Conservation (phyloP, 345 rosid species). For the Turritis glabra region DNA sequence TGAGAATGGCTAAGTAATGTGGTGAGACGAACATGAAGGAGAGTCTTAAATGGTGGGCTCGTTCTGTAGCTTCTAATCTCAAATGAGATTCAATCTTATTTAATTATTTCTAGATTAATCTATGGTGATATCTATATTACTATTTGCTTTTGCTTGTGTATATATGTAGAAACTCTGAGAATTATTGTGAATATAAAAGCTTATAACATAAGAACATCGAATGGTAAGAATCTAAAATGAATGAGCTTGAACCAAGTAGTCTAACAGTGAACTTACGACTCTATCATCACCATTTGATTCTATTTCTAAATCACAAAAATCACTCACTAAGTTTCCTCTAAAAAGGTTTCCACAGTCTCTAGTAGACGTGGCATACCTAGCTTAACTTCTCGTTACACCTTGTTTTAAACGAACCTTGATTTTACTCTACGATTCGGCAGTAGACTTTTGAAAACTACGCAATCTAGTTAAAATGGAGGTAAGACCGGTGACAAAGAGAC, state of each 20-base stretch:
- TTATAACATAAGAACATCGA: neutral
- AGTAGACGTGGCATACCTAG: neutral
- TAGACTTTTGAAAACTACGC: neutral
- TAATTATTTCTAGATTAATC: neutral
- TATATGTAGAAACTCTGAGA: too few species aligned
- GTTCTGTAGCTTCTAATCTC: constrained; percentile 66
- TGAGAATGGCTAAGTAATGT: constrained; percentile 52
- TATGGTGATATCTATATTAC: neutral
- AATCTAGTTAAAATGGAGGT: neutral
- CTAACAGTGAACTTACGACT: neutral
- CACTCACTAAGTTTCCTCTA: neutral
- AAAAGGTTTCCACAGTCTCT: neutral
- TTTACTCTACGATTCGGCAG: too few species aligned
- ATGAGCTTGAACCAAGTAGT: neutral
- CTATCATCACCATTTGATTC: neutral
- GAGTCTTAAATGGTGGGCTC: constrained; percentile 73
- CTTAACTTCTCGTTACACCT: neutral
- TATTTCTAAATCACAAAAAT: neutral
- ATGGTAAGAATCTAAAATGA: neutral
- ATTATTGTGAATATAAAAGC: neutral
- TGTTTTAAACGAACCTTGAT: too few species aligned
- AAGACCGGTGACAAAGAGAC: neutral
- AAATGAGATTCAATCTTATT: constrained; percentile 34
- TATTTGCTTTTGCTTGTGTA: neutral
- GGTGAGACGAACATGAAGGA: constrained; percentile 63